Evolutionary conservation across 177 flowering plant genomes (phyloP), one percentile per base, ranked within the genome.

Genomic region (Vitis hybrid): DNA sequence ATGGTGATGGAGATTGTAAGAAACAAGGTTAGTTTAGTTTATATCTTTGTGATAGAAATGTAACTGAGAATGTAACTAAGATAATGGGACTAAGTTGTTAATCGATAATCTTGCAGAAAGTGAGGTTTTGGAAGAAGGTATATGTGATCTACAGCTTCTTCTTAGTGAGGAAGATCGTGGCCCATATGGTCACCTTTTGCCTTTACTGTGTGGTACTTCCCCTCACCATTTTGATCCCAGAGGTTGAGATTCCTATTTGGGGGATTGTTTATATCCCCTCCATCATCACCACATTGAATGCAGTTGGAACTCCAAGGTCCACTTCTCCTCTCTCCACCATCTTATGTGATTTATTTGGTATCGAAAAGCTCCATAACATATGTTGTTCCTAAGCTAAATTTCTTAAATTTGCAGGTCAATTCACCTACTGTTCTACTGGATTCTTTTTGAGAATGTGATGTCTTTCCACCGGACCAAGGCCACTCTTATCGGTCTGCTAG

Each of bases 301-400:
- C 99, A 6, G 98, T 95, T 27, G 98, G 99, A 78, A 95, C 98
- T 51, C 99, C 97, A 83, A 90, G 99, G 99, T 93, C 11, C 41
- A 3, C 9, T 18, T n/a, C 1, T 32, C 13, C 13, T 9, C 52
- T 35, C 46, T 12, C 12, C 11, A 61, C 46, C 41, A 17, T 61
- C 46, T 32, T 21, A 61, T 11, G 4, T 61, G 48, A n/a, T 14
- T 60, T 60, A 21, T 9, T 60, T 24, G 1, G 6, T 60, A 9
- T 9, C 9, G 14, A 13, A 10, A 8, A 51, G 4, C 13, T 27
- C 21, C 2, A 21, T 0, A 18, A 14, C 15, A 18, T n/a, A 14
- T 58, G 14, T 1, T 60, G 27, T 21, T 64, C 60, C n/a, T 21
- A 1, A 14, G n/a, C 9, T 17, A 0, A 14, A 30, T n/a, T 48